These are phyloP conservation scores for Backusella tuberculispora DNA, from an alignment of 192 early-diverging fungal genomes.

Conservation along the genomic window DNA sequence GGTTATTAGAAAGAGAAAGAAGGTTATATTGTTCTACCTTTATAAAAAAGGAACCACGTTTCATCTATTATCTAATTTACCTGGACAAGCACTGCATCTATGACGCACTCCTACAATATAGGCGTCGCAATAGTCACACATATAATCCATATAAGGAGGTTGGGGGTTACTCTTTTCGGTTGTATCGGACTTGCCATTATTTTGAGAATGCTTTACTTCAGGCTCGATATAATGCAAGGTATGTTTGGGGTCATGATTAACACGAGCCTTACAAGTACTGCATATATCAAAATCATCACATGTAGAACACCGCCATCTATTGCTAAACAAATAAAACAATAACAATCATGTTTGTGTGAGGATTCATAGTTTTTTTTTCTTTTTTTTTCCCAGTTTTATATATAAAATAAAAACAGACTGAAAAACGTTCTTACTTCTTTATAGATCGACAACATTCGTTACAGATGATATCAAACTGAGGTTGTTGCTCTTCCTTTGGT, in stretches of 20 bases:
- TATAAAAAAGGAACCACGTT: neutral
- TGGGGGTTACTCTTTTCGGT: neutral
- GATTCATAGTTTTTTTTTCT: neutral
- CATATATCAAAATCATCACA: slow-evolving; percentile 61
- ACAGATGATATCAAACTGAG: slow-evolving; percentile 9
- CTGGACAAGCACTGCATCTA: slow-evolving; percentile 58
- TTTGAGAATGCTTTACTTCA: neutral
- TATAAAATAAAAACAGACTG: no score
- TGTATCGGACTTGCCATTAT: neutral
- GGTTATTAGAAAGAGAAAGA: no score
- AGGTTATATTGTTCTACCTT: no score
- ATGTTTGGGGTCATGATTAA: slow-evolving; percentile 28
- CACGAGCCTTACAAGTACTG: slow-evolving; percentile 41
- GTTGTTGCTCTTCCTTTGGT: neutral
- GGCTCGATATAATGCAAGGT: neutral
- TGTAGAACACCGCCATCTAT: slow-evolving; percentile 53
- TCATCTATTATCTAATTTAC: neutral
- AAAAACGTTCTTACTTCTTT: neutral
- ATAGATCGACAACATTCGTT: slow-evolving; percentile 10
- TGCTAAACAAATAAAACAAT: slow-evolving; percentile 15
- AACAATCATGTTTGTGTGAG: neutral
- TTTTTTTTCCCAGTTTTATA: neutral
- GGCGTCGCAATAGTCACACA: slow-evolving; percentile 61
- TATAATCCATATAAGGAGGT: slow-evolving; percentile 29
- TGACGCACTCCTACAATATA: slow-evolving; percentile 59